Evolutionary conservation across 75 land plant species (phyloP).

Genomic region (Sequoia sempervirens): DNA sequence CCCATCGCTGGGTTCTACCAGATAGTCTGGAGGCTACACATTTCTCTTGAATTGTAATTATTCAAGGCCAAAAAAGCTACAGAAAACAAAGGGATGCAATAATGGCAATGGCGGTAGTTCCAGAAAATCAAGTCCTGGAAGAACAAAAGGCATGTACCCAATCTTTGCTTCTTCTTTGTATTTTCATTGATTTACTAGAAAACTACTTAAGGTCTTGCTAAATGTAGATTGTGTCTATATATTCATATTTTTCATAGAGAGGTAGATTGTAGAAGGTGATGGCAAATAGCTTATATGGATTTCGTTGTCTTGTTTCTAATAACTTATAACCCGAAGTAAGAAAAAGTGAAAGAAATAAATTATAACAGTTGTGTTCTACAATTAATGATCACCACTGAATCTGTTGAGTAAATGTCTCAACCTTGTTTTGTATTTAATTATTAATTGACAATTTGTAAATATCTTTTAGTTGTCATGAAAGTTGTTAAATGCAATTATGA

Average conservation of each 20-base stretch:
- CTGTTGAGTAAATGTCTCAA: too few relatives aligned
- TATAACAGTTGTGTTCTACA: too few relatives aligned
- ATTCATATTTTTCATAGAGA: too few relatives aligned
- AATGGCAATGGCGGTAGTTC: neutral
- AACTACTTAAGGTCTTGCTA: neutral
- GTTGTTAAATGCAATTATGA: too few relatives aligned
- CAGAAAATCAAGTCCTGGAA: neutral
- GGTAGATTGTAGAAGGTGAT: neutral
- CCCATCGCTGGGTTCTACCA: neutral
- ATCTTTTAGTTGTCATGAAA: too few relatives aligned
- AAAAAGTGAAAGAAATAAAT: neutral
- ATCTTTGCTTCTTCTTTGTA: neutral
- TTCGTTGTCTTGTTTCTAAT: neutral
- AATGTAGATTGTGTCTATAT: neutral
- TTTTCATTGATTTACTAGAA: neutral
- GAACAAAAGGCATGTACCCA: neutral
- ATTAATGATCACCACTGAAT: too few relatives aligned
- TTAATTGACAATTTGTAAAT: too few relatives aligned
- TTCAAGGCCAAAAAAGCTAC: neutral
- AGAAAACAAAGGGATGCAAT: neutral
- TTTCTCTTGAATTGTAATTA: neutral
- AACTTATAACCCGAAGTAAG: neutral
- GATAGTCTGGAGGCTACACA: neutral
- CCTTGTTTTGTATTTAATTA: too few relatives aligned
- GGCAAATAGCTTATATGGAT: neutral